phyloP scores from a whole-genome alignment of 2,329 filamentous ascomycete species.

The Neonectria neomacrospora region DNA sequence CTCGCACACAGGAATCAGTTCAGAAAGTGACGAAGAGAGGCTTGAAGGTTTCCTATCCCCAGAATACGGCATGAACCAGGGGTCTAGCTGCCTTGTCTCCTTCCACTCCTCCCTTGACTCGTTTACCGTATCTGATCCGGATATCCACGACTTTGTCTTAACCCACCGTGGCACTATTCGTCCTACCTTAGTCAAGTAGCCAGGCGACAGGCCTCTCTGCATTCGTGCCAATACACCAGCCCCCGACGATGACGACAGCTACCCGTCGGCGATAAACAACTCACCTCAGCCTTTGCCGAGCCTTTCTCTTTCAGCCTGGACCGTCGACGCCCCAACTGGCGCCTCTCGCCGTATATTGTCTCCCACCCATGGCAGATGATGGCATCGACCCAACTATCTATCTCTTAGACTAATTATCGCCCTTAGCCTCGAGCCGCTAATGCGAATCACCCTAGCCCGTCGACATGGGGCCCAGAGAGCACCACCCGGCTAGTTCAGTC shows the following conservation, averaged over 20 bases:
- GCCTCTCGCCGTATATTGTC: slow-evolving; percentile 7
- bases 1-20: no score
- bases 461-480: slow-evolving; percentile 9
- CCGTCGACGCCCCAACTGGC: slow-evolving; percentile 37
- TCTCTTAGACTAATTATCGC: slow-evolving; percentile 14
- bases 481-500: slow-evolving; percentile 1
- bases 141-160: slow-evolving; percentile 1
- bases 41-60: not conserved
- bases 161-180: not conserved
- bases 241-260: not conserved
- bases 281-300: slow-evolving; percentile 15
- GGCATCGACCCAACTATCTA: slow-evolving; percentile 27
- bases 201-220: not conserved
- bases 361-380: slow-evolving; percentile 10
- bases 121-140: not conserved
- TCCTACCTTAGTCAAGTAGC: not conserved
- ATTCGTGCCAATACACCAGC: not conserved
- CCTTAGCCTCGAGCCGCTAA: slow-evolving; percentile 38
- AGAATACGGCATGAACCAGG: not conserved
- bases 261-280: not conserved
- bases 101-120: not conserved
- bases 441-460: slow-evolving; percentile 41
- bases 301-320: slow-evolving; percentile 38
- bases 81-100: not conserved
- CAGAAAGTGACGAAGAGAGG: not conserved